Base-by-base conservation (phyloP, 805 yeast species). In the Tetrapisispora pingtungensis region DNA sequence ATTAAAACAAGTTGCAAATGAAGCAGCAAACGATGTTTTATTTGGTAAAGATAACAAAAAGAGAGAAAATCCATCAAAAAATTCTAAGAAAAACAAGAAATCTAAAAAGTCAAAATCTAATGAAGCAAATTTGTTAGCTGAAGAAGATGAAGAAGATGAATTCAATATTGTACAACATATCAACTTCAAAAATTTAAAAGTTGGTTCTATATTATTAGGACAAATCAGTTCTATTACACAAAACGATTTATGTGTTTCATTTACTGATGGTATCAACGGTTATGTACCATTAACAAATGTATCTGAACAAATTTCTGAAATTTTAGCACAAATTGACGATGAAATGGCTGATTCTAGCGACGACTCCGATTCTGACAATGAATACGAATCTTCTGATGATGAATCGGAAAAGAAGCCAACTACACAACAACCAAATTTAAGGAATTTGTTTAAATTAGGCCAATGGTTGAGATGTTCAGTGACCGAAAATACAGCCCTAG, bases 1-100 rank as follows among this genome's bases (percentile, higher is more conserved):
- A 66, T 79, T 87, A 52, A 88, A 87, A 62, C 93, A 87, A 59
- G 90, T 90, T 42, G 81, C 95, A 34, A 88, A 87, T 60, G 95
- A 90, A 64, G 99, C 90, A 40, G 80, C 89, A 19, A 77, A 76
- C 50, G 98, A 93, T 66, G 93, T 85, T 34, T 68, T 89, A 41
- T 84, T 85, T 49, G 90, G 61, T 33, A 60, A 54, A 20, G 42
- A 49, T 15, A 45, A 51, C 4, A 28, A 26, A 12, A 40, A 46
- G 5, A 13, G 52, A 17, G 56, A 49, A 14, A 53, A 46, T 13
- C 33, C 42, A 14, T 27, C 42, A 3, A 31, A 36, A 28, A 53
- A 37, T 8, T 36, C 46, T 6, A 59, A 60, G 33, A 58, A 59
- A 43, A 64, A 68, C 33, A 64, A 58, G 47, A 78, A 68, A 65